Evolutionary conservation across 2,329 filamentous ascomycete species (phyloP).

Genomic region (Magnaporthiopsis rhizophila): DNA sequence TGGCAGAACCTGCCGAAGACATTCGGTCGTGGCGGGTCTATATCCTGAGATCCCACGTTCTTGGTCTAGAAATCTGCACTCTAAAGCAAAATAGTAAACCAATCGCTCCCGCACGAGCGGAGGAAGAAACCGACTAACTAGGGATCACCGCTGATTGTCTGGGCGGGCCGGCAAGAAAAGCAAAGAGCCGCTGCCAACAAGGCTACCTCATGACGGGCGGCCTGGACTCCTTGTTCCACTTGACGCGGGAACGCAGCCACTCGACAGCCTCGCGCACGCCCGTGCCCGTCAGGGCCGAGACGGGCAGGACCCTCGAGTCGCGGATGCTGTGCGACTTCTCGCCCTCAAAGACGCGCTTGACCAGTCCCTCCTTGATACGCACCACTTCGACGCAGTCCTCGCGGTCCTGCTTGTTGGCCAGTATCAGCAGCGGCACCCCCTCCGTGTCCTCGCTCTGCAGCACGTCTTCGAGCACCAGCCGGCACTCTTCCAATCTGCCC

Average conservation of each 20-base stretch:
- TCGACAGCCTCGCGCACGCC: constrained; percentile 95
- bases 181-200: neutral
- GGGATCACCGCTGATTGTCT: neutral
- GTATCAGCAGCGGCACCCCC: constrained; percentile 81
- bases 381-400: constrained; percentile 98
- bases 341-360: constrained; percentile 92
- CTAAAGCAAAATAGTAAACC: neutral
- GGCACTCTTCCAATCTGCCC: constrained; percentile 76
- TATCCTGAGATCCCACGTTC: neutral
- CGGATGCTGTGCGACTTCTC: constrained; percentile 79
- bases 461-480: constrained; percentile 81
- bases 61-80: neutral
- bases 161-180: neutral
- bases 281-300: constrained; percentile 80
- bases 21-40: neutral
- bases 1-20: neutral
- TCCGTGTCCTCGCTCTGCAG: constrained; percentile 80
- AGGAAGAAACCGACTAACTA: neutral
- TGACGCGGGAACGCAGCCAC: constrained; percentile 85
- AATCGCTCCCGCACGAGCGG: neutral
- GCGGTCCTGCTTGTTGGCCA: constrained; percentile 96
- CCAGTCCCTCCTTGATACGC: constrained; percentile 90
- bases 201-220: constrained; percentile 84
- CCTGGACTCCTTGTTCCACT: constrained; percentile 91
- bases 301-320: constrained; percentile 83